Evolutionary conservation across 148 eudicot genomes (phyloP).

Genomic region (Mesembryanthemum crystallinum): DNA sequence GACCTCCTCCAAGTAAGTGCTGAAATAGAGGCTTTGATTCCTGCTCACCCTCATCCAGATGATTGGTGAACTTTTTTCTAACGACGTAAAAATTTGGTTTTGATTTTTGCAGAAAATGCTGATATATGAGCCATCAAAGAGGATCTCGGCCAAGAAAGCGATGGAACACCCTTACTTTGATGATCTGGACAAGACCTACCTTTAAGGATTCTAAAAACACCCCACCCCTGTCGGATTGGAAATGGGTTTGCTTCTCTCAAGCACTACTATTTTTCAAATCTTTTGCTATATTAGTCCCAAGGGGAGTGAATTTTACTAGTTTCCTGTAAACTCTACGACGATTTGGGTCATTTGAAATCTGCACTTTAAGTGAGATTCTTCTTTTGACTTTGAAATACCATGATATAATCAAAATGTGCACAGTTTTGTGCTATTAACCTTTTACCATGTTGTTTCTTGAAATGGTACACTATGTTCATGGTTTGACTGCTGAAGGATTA

Average conservation of each 20-base stretch:
- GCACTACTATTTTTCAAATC: constrained; percentile 22
- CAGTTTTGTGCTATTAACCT: no score
- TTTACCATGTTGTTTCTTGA: no score
- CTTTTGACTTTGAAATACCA: neutral
- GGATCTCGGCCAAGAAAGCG: constrained; percentile 92
- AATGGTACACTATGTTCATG: no score
- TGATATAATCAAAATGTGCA: neutral
- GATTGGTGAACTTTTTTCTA: neutral
- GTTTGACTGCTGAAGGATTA: no score
- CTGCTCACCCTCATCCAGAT: neutral
- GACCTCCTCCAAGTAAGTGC: constrained; percentile 63
- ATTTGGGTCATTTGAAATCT: neutral
- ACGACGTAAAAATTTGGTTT: neutral
- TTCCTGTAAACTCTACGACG: neutral
- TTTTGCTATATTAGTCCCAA: neutral
- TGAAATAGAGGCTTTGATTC: neutral
- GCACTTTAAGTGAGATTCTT: neutral
- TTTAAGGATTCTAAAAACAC: constrained; percentile 20
- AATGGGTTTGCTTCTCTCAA: constrained; percentile 49
- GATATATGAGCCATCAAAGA: constrained; percentile 72
- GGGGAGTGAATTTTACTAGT: neutral
- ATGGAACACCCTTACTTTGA: constrained; percentile 91
- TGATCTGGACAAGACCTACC: constrained; percentile 47
- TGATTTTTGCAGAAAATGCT: constrained; percentile 65
- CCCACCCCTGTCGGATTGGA: neutral